Evolutionary conservation across 2,329 filamentous ascomycete genomes (phyloP).

Genomic region (Coniochaeta sp.): DNA sequence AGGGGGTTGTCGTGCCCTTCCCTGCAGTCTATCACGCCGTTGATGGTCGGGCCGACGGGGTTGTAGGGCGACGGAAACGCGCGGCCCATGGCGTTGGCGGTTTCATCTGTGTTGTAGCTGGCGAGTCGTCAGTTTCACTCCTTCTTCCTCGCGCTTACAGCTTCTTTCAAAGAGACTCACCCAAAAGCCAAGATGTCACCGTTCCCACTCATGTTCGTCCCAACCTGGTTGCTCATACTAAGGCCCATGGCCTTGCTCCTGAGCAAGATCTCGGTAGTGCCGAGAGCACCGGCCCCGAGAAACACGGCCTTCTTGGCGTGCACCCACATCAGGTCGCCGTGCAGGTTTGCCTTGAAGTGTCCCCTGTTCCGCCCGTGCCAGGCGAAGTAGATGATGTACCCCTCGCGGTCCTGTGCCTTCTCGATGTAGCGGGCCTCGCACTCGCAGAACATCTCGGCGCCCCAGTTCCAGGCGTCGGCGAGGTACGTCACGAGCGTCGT

Average conservation of each 20-base stretch:
- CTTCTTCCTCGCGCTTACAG: background rate
- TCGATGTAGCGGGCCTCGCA: conserved; percentile 59
- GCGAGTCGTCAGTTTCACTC: background rate
- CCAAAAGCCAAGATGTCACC: conserved; percentile 60
- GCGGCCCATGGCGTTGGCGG: conserved; percentile 49
- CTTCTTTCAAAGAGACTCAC: conserved; percentile 24
- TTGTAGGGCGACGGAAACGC: conserved; percentile 40
- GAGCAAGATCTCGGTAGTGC: conserved; percentile 59
- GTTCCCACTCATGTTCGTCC: conserved; percentile 57
- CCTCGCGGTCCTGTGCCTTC: conserved; percentile 39
- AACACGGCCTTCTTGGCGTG: conserved; percentile 59
- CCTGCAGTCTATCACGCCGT: conserved; percentile 54
- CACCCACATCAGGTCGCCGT: conserved; percentile 60
- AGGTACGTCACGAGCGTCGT: conserved; percentile 61
- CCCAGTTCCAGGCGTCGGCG: conserved; percentile 65
- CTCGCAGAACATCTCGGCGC: conserved; percentile 63
- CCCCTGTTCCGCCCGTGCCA: conserved; percentile 56
- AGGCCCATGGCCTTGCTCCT: conserved; percentile 53
- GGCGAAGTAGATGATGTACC: conserved; percentile 58
- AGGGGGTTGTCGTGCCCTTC: conserved; percentile 43
- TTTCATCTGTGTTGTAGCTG: conserved; percentile 52
- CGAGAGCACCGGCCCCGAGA: conserved; percentile 57
- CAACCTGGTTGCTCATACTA: conserved; percentile 48
- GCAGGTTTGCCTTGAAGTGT: conserved; percentile 45
- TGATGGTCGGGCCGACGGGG: conserved; percentile 56